A percentile compares a stretch with the other conserved stretches of the same genome.
phyloP scores from a whole-genome alignment of 2,329 filamentous ascomycete genomes.

The Cryoendolithus antarcticus region DNA sequence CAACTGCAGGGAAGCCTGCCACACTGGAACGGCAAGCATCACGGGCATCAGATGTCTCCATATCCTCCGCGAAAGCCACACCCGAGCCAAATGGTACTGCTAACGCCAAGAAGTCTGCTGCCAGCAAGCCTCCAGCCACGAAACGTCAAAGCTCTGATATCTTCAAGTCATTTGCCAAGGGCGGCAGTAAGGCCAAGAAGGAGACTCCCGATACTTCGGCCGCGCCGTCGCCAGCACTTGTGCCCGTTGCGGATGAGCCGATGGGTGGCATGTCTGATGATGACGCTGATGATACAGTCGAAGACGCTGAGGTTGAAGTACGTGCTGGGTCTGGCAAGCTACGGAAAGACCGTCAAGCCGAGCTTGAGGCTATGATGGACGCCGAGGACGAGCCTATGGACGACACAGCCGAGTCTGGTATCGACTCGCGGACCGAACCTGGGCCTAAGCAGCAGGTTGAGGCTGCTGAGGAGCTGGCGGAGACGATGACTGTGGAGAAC shows the following conservation, averaged over 20 bases:
- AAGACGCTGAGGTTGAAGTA: constrained; percentile 43
- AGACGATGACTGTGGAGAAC: constrained; percentile 42
- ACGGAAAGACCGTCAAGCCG: constrained; percentile 53
- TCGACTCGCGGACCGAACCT: constrained; percentile 30
- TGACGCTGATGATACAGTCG: constrained; percentile 37
- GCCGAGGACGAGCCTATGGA: constrained; percentile 32
- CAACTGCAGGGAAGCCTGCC: constrained; percentile 9
- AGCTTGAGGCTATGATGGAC: constrained; percentile 65
- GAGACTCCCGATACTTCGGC: constrained; percentile 25
- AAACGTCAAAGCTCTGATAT: constrained; percentile 55
- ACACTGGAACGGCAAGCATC: constrained; percentile 13
- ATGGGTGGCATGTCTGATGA: constrained; percentile 35
- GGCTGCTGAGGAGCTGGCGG: constrained; percentile 26
- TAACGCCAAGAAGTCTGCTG: constrained; percentile 25
- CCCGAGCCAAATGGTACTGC: constrained; percentile 4
- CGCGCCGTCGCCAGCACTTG: constrained; percentile 25
- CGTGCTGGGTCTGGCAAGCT: constrained; percentile 24
- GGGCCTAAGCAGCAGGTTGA: constrained; percentile 47
- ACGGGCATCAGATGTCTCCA: constrained; percentile 10
- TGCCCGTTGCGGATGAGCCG: constrained; percentile 19
- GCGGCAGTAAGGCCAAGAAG: constrained; percentile 15
- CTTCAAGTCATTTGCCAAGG: constrained; percentile 68
- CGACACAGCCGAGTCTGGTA: constrained; percentile 11
- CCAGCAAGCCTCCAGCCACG: constrained; percentile 27
- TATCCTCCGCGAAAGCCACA: constrained; percentile 9